Conservation (phyloP, 2,329 filamentous ascomycete species). For the Zasmidium citrigriseum region DNA sequence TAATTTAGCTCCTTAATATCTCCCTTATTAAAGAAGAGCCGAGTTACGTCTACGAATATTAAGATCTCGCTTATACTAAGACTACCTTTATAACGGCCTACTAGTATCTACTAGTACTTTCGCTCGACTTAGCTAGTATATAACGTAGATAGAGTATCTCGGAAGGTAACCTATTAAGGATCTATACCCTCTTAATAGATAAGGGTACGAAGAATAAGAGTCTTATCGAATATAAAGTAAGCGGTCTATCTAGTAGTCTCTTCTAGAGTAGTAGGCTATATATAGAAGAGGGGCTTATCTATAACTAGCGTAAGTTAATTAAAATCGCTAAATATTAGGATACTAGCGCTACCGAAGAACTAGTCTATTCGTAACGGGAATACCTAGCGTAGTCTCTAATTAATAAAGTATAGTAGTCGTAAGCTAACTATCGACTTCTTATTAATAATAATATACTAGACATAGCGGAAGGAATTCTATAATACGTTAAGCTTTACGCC, state of each 20-base stretch:
- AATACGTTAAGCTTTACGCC: background rate
- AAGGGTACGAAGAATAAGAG: background rate
- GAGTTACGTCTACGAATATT: background rate
- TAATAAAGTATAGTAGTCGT: background rate
- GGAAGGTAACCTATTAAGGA: background rate
- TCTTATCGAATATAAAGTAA: background rate
- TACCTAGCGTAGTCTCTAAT: background rate
- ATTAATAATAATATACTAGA: background rate
- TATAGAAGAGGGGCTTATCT: background rate
- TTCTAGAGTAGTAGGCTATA: background rate
- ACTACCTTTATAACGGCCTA: background rate
- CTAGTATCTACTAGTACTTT: background rate
- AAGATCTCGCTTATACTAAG: background rate
- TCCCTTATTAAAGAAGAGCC: background rate
- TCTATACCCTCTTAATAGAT: background rate
- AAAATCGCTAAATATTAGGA: background rate
- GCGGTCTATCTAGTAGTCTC: background rate
- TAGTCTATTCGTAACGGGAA: background rate
- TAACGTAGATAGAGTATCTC: background rate
- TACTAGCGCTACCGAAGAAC: background rate
- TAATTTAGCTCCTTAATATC: background rate
- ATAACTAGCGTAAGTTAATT: background rate
- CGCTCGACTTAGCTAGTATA: background rate
- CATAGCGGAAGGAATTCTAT: background rate
- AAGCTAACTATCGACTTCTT: background rate